Conservation (phyloP, 345 rosid genomes). For the Hypericum perforatum region DNA sequence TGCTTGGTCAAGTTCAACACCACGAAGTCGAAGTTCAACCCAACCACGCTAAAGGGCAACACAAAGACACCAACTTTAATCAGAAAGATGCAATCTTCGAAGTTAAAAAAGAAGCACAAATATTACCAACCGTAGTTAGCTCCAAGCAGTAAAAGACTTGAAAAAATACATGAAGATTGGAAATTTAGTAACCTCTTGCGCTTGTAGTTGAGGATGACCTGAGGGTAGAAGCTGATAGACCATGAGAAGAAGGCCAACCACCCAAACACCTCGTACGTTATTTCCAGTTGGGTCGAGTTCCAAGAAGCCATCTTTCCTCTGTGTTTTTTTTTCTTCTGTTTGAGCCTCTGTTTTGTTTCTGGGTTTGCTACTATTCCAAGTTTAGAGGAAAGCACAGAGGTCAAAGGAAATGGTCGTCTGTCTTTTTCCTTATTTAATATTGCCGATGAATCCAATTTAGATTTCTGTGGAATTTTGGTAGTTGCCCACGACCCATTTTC, state of each 20-base stretch:
- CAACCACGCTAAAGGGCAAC: conserved; percentile 49
- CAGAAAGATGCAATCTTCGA: background rate
- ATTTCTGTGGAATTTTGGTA: too few relatives aligned
- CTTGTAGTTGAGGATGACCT: conserved; percentile 67
- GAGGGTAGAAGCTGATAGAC: conserved; percentile 88
- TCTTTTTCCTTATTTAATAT: too few relatives aligned
- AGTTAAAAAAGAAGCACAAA: background rate
- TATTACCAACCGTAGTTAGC: background rate
- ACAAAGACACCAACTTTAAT: background rate
- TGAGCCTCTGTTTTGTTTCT: too few relatives aligned
- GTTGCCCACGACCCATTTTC: too few relatives aligned
- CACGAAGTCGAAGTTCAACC: conserved; percentile 89
- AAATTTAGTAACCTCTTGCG: conserved; percentile 39
- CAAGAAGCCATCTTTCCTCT: conserved; percentile 47
- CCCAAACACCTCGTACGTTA: conserved; percentile 51
- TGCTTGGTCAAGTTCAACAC: conserved; percentile 87
- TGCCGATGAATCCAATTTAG: too few relatives aligned
- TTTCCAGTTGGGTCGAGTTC: conserved; percentile 70
- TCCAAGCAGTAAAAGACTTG: background rate
- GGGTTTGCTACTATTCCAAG: too few relatives aligned
- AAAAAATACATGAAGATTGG: background rate
- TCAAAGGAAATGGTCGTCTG: too few relatives aligned
- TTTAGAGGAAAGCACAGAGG: too few relatives aligned
- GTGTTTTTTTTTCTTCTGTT: conserved; percentile 8
- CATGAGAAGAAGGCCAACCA: conserved; percentile 77